Evolutionary conservation across 345 rosid genomes (phyloP), one percentile per base, ranked within the genome.

Genomic region (Hypericum perforatum): DNA sequence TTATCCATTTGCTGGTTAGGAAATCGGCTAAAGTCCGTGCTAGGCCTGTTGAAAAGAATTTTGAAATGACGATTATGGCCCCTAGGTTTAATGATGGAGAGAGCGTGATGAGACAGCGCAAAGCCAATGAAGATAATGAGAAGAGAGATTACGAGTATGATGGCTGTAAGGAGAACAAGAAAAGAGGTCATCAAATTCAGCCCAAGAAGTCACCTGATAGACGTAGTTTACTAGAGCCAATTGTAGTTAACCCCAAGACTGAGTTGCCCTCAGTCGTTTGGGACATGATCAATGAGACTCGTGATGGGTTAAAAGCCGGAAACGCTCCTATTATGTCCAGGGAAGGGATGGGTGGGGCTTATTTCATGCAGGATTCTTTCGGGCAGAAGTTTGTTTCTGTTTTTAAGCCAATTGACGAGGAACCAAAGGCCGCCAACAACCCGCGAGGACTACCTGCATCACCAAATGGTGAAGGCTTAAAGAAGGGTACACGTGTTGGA

Each of bases 11-110:
- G 68, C 67, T 82, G 1, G 69, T 82, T 57, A 66, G 73, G 48
- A 74, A 64, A 61, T 79, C 89, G 45, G 82, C 73, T 55, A 79
- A 78, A 71, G 71, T 80, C 48, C 73, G 82, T 63, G 66, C 72
- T 16, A 74, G 66, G 55, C 78, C 83, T 39, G 63, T 64, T 44
- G 77, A 64, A 51, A 82, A 67, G 52, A 75, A 69, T 75, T 71
- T 76, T 69, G 88, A 77, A 66, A 70, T 80, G 61, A 65, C 62
- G 32, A 64, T 82, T 13, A 83, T 80, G 37, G 71, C 79, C 38
- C 37, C 46, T 43, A 66, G 46, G 56, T 63, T 65, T 53, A 52
- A 63, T 58, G 63, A 67, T 22, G 32, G 32, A 1, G 32, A 22
- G 32, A 22, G 32, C 32, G 32, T 22, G 32, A 22, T 1, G 32